A percentile compares a stretch with the other conserved stretches of the same genome.
Conservation (phyloP, 495 filamentous ascomycete genomes). For the Aspergillus sclerotioniger region DNA sequence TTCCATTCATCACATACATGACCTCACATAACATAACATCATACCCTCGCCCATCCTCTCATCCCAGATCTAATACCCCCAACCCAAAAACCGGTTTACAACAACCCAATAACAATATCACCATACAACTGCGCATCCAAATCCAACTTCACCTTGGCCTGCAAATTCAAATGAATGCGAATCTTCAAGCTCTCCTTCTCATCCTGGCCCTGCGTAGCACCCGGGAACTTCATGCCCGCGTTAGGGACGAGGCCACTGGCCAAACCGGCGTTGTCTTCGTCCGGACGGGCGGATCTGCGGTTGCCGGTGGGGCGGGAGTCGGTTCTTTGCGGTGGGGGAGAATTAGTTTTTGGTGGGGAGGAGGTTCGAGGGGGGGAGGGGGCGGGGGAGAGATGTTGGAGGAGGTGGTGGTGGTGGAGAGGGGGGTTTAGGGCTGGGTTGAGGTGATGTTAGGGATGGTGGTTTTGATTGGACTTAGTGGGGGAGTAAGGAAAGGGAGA, state of each 20-base stretch:
- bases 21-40: no score
- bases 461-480: background rate
- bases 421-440: background rate
- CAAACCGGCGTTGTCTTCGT: background rate
- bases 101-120: conserved; percentile 18
- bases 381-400: background rate
- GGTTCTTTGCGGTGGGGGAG: background rate
- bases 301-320: background rate
- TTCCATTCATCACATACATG: no score
- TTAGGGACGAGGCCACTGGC: background rate
- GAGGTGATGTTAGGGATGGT: background rate
- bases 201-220: conserved; percentile 3
- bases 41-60: no score
- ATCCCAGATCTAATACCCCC: no score
- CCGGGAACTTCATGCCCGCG: background rate
- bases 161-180: conserved; percentile 17
- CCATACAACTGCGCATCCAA: conserved; percentile 19
- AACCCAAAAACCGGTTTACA: conserved; percentile 1
- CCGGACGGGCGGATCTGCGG: background rate
- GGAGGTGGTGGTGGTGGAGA: background rate
- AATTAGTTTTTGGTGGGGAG: no score
- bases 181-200: conserved; percentile 12
- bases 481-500: background rate
- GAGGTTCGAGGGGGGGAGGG: no score
- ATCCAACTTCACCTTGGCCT: conserved; percentile 16